Evolutionary conservation across 2,329 filamentous ascomycete species (phyloP).

Genomic region (Neopestalotiopsis clavispora): DNA sequence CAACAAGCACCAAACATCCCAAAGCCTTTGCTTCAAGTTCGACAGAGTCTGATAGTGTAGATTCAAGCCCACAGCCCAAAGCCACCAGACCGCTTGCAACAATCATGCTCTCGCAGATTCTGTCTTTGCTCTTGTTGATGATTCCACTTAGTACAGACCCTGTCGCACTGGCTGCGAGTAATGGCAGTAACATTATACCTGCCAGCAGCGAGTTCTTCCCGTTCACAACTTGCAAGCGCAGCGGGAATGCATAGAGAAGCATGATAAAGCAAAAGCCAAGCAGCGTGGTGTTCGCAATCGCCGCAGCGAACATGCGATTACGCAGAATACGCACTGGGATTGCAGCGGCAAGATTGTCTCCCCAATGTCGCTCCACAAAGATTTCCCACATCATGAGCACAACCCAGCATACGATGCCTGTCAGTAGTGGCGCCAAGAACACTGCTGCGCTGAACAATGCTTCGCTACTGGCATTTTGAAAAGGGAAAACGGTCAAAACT

Average conservation of each 20-base stretch:
- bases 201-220: slow-evolving; percentile 49
- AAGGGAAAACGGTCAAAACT: slow-evolving; percentile 61
- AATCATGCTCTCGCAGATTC: slow-evolving; percentile 48
- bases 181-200: slow-evolving; percentile 57
- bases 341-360: slow-evolving; percentile 42
- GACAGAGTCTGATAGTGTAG: slow-evolving; percentile 39
- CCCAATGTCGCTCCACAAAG: slow-evolving; percentile 35
- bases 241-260: slow-evolving; percentile 53
- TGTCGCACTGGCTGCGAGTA: slow-evolving; percentile 53
- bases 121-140: slow-evolving; percentile 47
- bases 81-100: slow-evolving; percentile 47
- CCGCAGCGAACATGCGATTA: slow-evolving; percentile 50
- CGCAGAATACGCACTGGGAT: slow-evolving; percentile 54
- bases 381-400: slow-evolving; percentile 46
- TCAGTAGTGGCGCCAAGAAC: slow-evolving; percentile 47
- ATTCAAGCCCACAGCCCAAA: slow-evolving; percentile 53
- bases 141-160: slow-evolving; percentile 49
- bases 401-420: slow-evolving; percentile 41
- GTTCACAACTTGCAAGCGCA: slow-evolving; percentile 56
- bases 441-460: slow-evolving; percentile 45
- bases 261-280: slow-evolving; percentile 56
- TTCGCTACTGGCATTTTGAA: slow-evolving; percentile 54
- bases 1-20: slow-evolving; percentile 56
- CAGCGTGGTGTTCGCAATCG: slow-evolving; percentile 50
- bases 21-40: slow-evolving; percentile 50